phyloP scores from a whole-genome alignment of 805 yeast species.

The Teunomyces pallodes region DNA sequence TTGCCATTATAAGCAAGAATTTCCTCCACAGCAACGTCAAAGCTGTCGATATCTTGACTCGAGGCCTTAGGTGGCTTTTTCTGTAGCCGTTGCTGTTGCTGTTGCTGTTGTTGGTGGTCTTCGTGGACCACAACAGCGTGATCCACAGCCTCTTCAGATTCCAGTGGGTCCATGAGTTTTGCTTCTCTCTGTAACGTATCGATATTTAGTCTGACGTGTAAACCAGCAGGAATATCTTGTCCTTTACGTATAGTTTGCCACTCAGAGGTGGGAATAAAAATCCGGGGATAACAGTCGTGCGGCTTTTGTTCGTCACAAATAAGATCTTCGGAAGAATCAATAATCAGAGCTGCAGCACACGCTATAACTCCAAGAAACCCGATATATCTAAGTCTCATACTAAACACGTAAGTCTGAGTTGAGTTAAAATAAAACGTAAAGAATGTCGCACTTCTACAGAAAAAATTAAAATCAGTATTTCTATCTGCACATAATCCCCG shows the following conservation, averaged over 20 bases:
- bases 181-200: conserved; percentile 75
- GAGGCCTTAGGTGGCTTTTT: conserved; percentile 3
- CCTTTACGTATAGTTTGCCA: conserved; percentile 72
- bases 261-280: conserved; percentile 60
- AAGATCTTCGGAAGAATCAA: conserved; percentile 10
- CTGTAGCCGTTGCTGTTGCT: background rate
- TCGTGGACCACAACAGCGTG: conserved; percentile 8
- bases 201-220: conserved; percentile 71
- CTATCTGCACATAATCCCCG: background rate
- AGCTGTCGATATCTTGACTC: conserved; percentile 17
- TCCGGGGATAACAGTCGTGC: conserved; percentile 57
- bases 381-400: background rate
- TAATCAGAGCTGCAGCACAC: conserved; percentile 4
- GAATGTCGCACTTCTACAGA: background rate
- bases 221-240: conserved; percentile 79
- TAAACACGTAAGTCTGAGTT: no score
- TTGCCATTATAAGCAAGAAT: conserved; percentile 17
- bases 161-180: conserved; percentile 42
- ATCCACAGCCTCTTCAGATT: background rate
- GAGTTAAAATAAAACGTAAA: no score
- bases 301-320: conserved; percentile 45
- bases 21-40: conserved; percentile 19
- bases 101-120: background rate
- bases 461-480: no score
- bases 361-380: background rate